phyloP scores from a whole-genome alignment of 768 basidiomycete species.

The Leccinum olivaceopallidum region DNA sequence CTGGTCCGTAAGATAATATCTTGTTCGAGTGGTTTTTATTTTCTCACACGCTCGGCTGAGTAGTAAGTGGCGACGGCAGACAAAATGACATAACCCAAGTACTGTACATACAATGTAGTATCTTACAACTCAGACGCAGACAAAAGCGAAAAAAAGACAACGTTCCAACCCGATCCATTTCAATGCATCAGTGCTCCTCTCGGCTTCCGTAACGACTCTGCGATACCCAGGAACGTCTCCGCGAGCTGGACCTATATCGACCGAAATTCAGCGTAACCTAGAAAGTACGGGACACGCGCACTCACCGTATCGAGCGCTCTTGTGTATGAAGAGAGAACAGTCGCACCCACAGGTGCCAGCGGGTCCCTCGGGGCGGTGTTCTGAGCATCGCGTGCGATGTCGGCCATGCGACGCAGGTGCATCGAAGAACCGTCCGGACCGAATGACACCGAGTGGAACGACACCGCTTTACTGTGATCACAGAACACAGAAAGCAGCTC shows the following conservation, averaged over 20 bases:
- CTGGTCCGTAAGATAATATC: no score
- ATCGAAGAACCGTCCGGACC: slow-evolving; percentile 33
- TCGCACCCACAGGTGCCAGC: slow-evolving; percentile 32
- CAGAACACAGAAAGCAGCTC: neutral
- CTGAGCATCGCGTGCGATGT: slow-evolving; percentile 51
- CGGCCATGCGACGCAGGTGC: slow-evolving; percentile 48
- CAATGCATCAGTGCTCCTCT: slow-evolving; percentile 47
- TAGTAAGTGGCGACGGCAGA: neutral
- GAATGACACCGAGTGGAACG: slow-evolving; percentile 60
- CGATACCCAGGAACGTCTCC: slow-evolving; percentile 57
- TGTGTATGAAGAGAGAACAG: slow-evolving; percentile 46
- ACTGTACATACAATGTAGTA: neutral
- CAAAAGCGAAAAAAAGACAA: neutral
- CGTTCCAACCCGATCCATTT: neutral
- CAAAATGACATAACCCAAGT: neutral
- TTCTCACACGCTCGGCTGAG: no score
- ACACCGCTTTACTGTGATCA: slow-evolving; percentile 47
- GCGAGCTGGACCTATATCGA: slow-evolving; percentile 52
- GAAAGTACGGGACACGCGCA: neutral
- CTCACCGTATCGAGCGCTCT: slow-evolving; percentile 52
- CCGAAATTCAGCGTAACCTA: neutral
- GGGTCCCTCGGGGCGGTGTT: slow-evolving; percentile 43
- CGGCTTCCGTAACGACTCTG: slow-evolving; percentile 57
- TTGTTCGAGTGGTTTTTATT: no score
- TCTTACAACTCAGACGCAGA: neutral